phyloP scores from a whole-genome alignment of 2,329 filamentous ascomycete genomes.

The Tolypocladium guangdongense region DNA sequence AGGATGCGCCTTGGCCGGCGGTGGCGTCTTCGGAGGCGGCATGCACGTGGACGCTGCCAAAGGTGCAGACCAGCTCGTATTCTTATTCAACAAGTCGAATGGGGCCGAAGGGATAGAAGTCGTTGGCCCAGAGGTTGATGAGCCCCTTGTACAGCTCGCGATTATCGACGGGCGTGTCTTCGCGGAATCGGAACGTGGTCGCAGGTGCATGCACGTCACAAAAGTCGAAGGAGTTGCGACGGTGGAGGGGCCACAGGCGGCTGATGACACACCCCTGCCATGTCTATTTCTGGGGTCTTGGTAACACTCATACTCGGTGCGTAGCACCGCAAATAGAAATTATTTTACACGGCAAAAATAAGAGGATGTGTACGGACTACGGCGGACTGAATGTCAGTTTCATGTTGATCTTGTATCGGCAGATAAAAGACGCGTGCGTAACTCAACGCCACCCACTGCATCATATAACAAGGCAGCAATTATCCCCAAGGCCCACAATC shows the following conservation, averaged over 20 bases:
- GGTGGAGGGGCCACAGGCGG: neutral
- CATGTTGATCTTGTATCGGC: too few species aligned
- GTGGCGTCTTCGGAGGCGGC: constrained; percentile 29
- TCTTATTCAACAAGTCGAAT: neutral
- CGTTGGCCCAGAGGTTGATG: neutral
- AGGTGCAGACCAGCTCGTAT: neutral
- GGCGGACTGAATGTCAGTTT: too few species aligned
- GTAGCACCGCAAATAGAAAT: too few species aligned
- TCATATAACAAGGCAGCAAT: too few species aligned
- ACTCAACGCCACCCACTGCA: too few species aligned
- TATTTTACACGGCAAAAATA: too few species aligned
- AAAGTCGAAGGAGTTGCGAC: neutral
- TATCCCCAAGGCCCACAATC: too few species aligned
- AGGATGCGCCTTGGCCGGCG: constrained; percentile 20
- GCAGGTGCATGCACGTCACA: neutral
- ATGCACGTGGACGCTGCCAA: neutral
- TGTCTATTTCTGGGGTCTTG: neutral
- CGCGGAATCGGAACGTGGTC: neutral
- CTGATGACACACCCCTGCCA: neutral
- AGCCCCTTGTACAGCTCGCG: neutral
- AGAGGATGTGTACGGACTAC: too few species aligned
- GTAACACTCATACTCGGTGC: too few species aligned
- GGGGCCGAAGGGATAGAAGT: neutral
- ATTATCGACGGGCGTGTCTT: neutral
- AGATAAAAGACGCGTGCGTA: too few species aligned